Conservation (phyloP, 192 early-diverging fungal species). For the Chytriomyces sp. region DNA sequence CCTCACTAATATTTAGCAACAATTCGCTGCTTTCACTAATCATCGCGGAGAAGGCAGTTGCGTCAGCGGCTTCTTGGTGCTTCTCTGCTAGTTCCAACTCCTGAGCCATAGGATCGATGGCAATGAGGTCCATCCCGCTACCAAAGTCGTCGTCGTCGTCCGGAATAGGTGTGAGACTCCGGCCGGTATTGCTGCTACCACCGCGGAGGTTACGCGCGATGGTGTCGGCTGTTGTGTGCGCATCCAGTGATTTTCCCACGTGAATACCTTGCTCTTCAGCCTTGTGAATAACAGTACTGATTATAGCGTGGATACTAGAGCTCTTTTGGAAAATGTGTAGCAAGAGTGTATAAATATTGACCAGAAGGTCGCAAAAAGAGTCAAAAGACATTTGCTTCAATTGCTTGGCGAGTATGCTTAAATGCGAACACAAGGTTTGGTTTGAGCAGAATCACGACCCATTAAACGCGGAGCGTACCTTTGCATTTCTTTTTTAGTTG, state of each 20-base stretch:
- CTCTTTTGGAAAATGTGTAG: conserved; percentile 74
- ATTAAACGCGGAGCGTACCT: conserved; percentile 23
- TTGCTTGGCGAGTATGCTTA: conserved; percentile 64
- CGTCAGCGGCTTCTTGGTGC: not conserved
- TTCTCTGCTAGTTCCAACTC: conserved; percentile 11
- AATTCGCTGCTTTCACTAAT: conserved; percentile 72
- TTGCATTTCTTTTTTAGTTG: conserved; percentile 40
- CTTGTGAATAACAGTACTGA: conserved; percentile 65
- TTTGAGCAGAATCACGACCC: not conserved
- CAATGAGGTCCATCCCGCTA: conserved; percentile 13
- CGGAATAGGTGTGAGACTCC: conserved; percentile 17
- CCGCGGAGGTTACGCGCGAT: not conserved
- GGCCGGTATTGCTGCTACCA: conserved; percentile 14
- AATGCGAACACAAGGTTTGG: not conserved
- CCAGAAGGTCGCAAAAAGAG: conserved; percentile 76
- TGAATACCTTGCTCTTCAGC: conserved; percentile 52
- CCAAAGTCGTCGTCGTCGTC: conserved; percentile 58
- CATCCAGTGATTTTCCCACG: conserved; percentile 35
- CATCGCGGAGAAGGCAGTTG: conserved; percentile 55
- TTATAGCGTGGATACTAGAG: conserved; percentile 70
- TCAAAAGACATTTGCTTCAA: conserved; percentile 81
- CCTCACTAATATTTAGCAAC: conserved; percentile 78
- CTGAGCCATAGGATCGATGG: not conserved
- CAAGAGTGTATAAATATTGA: conserved; percentile 74
- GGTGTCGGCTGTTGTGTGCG: conserved; percentile 22